Percentiles rank a stretch among this genome's conserved stretches.
These are phyloP conservation scores for Parietichytrium sp. DNA, from an alignment of 108 stramenopile species.

Conservation along the genomic window DNA sequence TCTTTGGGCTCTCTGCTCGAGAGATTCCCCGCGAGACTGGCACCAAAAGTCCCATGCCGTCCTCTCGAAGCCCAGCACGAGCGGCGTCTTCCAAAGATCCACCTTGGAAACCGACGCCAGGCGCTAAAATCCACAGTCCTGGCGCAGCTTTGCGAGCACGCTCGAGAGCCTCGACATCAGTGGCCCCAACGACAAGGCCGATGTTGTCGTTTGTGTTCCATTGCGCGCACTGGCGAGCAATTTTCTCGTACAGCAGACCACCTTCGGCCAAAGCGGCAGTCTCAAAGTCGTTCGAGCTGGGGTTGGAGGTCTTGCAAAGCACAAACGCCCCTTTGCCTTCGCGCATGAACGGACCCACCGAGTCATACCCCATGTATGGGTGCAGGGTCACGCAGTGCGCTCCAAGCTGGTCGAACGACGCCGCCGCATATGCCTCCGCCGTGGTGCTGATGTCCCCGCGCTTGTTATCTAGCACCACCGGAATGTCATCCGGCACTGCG, in stretches of 20 bases:
- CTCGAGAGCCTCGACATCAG: constrained; percentile 76
- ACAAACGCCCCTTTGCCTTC: constrained; percentile 82
- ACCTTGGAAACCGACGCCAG: constrained; percentile 96
- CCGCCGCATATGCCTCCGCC: constrained; percentile 85
- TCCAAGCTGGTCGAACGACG: constrained; percentile 74
- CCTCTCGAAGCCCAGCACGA: constrained; percentile 73
- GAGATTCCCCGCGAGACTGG: constrained; percentile 91
- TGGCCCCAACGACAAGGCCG: constrained; percentile 95
- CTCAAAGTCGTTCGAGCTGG: constrained; percentile 83
- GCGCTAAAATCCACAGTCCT: constrained; percentile 88
- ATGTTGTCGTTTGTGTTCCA: constrained; percentile 67
- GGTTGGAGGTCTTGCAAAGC: constrained; percentile 98
- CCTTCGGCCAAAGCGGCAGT: constrained; percentile 62
- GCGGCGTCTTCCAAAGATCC: constrained; percentile 74
- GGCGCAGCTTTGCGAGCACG: constrained; percentile 74
- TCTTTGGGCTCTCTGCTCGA: constrained; percentile 72
- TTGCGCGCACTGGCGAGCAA: constrained; percentile 70
- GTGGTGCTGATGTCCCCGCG: constrained; percentile 96
- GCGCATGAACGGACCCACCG: constrained; percentile 84
- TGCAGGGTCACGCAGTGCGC: constrained; percentile 88
- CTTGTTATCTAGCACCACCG: constrained; percentile 88
- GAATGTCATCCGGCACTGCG: constrained; percentile 69
- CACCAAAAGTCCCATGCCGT: constrained; percentile 79
- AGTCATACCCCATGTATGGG: constrained; percentile 95
- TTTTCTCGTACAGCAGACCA: constrained; percentile 72